Evolutionary conservation across 306 rosid genomes (phyloP), one percentile per base, ranked within the genome.

Genomic region (Quercus parvula): DNA sequence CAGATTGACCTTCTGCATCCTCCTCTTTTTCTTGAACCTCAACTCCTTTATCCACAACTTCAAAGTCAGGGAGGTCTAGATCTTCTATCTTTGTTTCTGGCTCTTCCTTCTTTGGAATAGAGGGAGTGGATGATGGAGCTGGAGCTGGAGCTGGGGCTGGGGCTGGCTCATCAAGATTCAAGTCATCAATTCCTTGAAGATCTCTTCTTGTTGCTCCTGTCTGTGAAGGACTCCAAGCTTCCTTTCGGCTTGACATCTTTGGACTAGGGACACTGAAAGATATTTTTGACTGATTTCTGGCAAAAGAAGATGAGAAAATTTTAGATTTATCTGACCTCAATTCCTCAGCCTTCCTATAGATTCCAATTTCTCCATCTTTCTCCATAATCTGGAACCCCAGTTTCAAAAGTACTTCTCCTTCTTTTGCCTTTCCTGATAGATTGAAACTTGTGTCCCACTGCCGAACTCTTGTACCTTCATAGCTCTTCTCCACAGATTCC

Each of bases 231-330:
- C 90, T 86, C 97, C 94, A 88, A 49, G 88, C 84, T 52, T 87
- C 94, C 22, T 70, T 92, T 78, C 81, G 87, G 77, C 91, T 88
- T 3, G 89, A 79, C 27, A 93, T 51, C 80, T 90, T 91, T 1
- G 99, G 99, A 85, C 99, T 93, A 52, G 94, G 87, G 81, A 91
- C 90, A 77, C 98, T 96, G 87, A 96, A 96, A 8, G 99, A 96
- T 49, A 86, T 78, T 82, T 96, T 91, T 25, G 98, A 96, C 79
- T 91, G 97, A 84, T 91, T 96, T 49, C 94, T 86, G 19, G 88
- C 97, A 46, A 87, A 79, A 71, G 91, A 79, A 75, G 90, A 75
- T 51, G 90, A 22, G 17, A 87, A 75, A 31, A 24, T 82, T 56
- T 77, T 84, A 13, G 80, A 79, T 78, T 90, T 92, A 28, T 86